Percentiles rank a stretch among this genome's conserved stretches.
Evolutionary conservation across 345 rosid species (phyloP).

Genomic region (Schrenkiella parvula): DNA sequence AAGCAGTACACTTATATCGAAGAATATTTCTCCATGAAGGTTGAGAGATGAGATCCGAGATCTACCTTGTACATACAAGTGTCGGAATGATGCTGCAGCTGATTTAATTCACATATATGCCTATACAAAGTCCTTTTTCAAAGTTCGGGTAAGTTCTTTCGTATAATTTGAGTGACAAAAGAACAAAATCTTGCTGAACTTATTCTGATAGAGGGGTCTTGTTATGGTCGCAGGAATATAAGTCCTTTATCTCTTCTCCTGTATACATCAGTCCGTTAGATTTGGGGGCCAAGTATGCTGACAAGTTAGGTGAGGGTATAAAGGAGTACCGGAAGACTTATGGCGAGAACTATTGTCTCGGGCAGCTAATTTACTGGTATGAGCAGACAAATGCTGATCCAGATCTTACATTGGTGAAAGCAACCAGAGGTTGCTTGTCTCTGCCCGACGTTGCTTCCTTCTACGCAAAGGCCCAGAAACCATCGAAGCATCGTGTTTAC

Average conservation of each 20-base stretch:
- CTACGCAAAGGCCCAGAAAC: slow-evolving; percentile 82
- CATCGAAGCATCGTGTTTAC: slow-evolving; percentile 73
- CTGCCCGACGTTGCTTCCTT: slow-evolving; percentile 85
- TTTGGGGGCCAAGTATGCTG: slow-evolving; percentile 78
- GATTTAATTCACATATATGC: slow-evolving; percentile 95
- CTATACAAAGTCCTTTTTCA: slow-evolving; percentile 75
- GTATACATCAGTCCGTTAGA: slow-evolving; percentile 91
- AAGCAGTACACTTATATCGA: background rate
- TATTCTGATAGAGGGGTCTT: slow-evolving; percentile 17
- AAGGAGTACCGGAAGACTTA: slow-evolving; percentile 84
- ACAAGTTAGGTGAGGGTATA: slow-evolving; percentile 61
- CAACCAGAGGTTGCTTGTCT: slow-evolving; percentile 84
- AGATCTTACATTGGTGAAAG: slow-evolving; percentile 63
- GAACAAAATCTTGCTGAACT: background rate
- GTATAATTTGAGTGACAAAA: slow-evolving; percentile 1
- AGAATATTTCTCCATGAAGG: slow-evolving; percentile 42
- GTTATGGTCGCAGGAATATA: slow-evolving; percentile 56
- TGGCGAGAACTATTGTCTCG: slow-evolving; percentile 92
- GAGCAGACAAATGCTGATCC: slow-evolving; percentile 80
- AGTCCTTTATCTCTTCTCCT: slow-evolving; percentile 74
- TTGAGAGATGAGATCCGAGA: slow-evolving; percentile 89
- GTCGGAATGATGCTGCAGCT: slow-evolving; percentile 98
- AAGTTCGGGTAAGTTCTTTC: slow-evolving; percentile 59
- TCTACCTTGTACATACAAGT: slow-evolving; percentile 87
- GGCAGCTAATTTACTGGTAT: slow-evolving; percentile 96